Evolutionary conservation across 1,139 yeast species (phyloP), one percentile per base, ranked within the genome.

Genomic region (Magnusiomyces suaveolens): DNA sequence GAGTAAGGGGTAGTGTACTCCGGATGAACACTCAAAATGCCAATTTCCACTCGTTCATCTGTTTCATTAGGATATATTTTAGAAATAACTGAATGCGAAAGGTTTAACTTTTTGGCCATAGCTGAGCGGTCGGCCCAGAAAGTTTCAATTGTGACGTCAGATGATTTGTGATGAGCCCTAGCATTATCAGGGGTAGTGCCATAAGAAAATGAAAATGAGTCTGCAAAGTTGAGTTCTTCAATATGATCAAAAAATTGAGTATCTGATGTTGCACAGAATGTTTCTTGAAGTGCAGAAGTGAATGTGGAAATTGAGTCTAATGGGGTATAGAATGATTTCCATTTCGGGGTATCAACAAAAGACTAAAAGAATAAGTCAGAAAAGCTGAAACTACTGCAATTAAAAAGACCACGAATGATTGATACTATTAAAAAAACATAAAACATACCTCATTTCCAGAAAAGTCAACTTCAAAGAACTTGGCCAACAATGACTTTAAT

Each of bases 141-240:
- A 1, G 58, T 60, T 43, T 65, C 68, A 21, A 66, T 43, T 3
- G 62, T 59, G 39, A 65, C 46, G 50, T 65, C 69, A 24, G 57
- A 56, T 0, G 51, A 52, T 10, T 50, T 48, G 47, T 64, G 66
- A 50, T 54, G 55, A 4, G 59, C 54, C 23, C 56, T 55, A 16
- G 68, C 62, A 39, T 60, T 54, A 3, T 33, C 49, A 1, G 69
- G 69, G 10, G 56, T 32, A n/a, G 48, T 53, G 1, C 69, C 69
- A 47, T 58, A 60, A 8, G 59, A 54, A 1, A 65, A 36, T 20
- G 60, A 54, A n/a, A 65, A 47, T 2, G 67, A 64, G 51, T 63
- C 63, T 4, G 63, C 60, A 29, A 50, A 52, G 14, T 46, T 50
- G 10, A 62, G 48, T 26, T 61, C 60, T 33, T 25, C 24, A 3